These are phyloP conservation scores for Protea cynaroides DNA, from an alignment of 164 flowering plant genomes.

Conservation along the genomic window DNA sequence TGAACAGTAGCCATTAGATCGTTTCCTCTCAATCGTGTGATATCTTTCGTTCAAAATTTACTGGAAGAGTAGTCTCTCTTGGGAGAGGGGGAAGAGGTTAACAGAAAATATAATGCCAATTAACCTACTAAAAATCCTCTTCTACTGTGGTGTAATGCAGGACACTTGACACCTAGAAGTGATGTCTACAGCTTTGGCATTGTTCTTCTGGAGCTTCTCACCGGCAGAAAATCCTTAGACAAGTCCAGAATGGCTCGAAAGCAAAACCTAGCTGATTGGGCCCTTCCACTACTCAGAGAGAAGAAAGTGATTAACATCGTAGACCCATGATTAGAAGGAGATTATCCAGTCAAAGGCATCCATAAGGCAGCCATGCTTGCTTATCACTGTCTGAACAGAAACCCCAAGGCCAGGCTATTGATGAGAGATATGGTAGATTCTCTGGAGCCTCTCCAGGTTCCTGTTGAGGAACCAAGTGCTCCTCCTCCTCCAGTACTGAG, in stretches of 20 bases:
- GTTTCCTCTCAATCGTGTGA: background rate
- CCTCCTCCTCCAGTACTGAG: constrained; percentile 21
- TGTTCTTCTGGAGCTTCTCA: constrained; percentile 78
- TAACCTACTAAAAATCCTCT: background rate
- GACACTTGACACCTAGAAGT: constrained; percentile 75
- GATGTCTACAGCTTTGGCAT: constrained; percentile 92
- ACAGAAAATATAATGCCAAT: background rate
- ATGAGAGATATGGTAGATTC: constrained; percentile 92
- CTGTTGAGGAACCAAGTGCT: constrained; percentile 20
- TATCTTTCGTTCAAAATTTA: background rate
- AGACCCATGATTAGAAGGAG: constrained; percentile 74
- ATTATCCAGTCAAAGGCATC: constrained; percentile 67
- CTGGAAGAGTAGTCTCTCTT: background rate
- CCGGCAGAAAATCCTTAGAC: constrained; percentile 79
- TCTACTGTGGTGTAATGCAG: constrained; percentile 24
- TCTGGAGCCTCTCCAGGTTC: constrained; percentile 72
- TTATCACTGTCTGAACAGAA: constrained; percentile 76
- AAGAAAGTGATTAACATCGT: constrained; percentile 65
- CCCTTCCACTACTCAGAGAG: constrained; percentile 65
- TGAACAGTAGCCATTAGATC: no score
- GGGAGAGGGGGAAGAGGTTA: no score
- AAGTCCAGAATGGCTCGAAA: constrained; percentile 68
- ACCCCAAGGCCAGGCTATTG: constrained; percentile 88
- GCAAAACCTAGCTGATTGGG: constrained; percentile 84
- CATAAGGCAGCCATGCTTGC: constrained; percentile 95